Evolutionary conservation across 2,329 filamentous ascomycete species (phyloP), one percentile per base, ranked within the genome.

Genomic region (Arthrobotrys conoides): DNA sequence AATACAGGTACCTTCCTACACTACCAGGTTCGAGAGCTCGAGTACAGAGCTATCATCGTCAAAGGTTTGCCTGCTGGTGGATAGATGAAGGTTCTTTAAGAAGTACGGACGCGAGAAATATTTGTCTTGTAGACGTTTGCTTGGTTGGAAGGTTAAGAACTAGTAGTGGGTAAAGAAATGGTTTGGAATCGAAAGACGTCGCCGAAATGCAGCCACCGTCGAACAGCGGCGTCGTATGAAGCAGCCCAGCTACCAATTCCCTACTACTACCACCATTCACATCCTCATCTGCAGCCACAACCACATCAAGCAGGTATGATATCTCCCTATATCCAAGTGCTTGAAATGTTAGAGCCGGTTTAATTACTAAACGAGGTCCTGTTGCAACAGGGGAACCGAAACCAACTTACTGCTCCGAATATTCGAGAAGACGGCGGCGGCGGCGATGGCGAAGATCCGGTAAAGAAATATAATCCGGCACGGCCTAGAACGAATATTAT

Each of bases 31-130:
- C 24, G 36, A 20, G 27, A 18, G 22, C 18, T 46, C 44, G 44
- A 46, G 44, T 8, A 20, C 18, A 41, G 57, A 9, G 33, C 41
- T 24, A 61, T 44, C 36, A 61, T 61, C 20, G 22, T 61, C 16
- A 10, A 8, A 61, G 6, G 12, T 27, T 44, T 27, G 8, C 8
- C 16, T 61, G 33, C 22, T 61, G 20, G 57, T 44, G 12, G 20
- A 33, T 41, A 4, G 57, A 44, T 61, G 57, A 44, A 61, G 33
- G 57, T 41, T 61, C 57, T 61, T n/a, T 61, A 27, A 18, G 57
- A 61, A 44, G 57, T 36, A 36, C 9, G 33, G 20, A 27, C 12
- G 22, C 5, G 36, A 41, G 57, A 61, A 30, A 44, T 27, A 61
- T 61, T 61, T 41, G 57, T 44, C 12, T 61, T 61, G 10, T 61